Percentiles rank a stretch among this genome's conserved stretches.
These are phyloP conservation scores for Fistulifera pelliculosa DNA, from an alignment of 108 stramenopile species.

Conservation along the genomic window DNA sequence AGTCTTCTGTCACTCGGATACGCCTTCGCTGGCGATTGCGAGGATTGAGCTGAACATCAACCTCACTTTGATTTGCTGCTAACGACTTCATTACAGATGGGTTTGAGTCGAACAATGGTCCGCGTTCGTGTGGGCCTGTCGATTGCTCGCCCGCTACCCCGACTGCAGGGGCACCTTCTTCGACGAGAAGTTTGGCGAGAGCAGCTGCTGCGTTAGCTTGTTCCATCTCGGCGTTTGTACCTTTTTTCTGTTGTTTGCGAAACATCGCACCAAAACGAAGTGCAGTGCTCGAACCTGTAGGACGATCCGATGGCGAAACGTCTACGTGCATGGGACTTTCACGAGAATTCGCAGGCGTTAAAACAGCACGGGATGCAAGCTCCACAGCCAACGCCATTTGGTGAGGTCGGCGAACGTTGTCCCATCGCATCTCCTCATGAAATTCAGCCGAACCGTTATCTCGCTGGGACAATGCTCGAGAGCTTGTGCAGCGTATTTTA, in stretches of 20 bases:
- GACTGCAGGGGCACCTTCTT: conserved; percentile 8
- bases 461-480: conserved; percentile 31
- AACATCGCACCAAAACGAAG: conserved; percentile 6
- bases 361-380: conserved; percentile 37
- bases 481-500: conserved; percentile 22
- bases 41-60: conserved; percentile 4
- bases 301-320: not conserved
- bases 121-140: not conserved
- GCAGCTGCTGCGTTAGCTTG: conserved; percentile 38
- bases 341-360: conserved; percentile 24
- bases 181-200: conserved; percentile 28
- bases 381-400: conserved; percentile 40
- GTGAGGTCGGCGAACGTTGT: conserved; percentile 29
- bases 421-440: conserved; percentile 79
- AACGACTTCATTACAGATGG: not conserved
- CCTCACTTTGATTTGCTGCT: not conserved
- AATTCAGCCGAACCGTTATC: conserved; percentile 59
- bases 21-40: conserved; percentile 4
- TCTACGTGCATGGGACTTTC: conserved; percentile 19
- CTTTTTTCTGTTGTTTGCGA: conserved; percentile 7
- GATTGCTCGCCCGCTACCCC: conserved; percentile 4
- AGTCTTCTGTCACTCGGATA: conserved; percentile 26
- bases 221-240: conserved; percentile 17
- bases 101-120: not conserved
- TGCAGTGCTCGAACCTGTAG: conserved; percentile 2